Base-by-base conservation (phyloP, 73 alveolate species). In the Symbiodinium pilosum region DNA sequence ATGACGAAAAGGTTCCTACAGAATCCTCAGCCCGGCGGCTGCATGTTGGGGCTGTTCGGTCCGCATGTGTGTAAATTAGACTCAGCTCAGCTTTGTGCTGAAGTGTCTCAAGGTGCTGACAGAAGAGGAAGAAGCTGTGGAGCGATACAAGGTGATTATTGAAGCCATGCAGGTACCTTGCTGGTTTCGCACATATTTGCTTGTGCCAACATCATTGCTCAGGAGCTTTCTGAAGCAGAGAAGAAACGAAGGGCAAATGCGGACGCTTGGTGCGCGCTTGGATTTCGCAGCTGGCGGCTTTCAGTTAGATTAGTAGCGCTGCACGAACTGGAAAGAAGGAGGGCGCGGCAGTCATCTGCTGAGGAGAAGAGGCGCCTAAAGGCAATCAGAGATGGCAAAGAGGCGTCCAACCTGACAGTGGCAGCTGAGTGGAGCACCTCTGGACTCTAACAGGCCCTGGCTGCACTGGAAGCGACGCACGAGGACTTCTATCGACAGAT, bases 51-150 rank as follows among this genome's bases (percentile, higher is more conserved):
- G n/a, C n/a, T n/a, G n/a, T n/a, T n/a, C n/a, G n/a, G n/a, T n/a
- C n/a, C n/a, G n/a, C n/a, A n/a, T n/a, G n/a, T n/a, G n/a, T n/a
- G n/a, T n/a, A n/a, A n/a, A n/a, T n/a, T n/a, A n/a, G n/a, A n/a
- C n/a, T n/a, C n/a, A n/a, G n/a, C n/a, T n/a, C n/a, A n/a, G n/a
- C n/a, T n/a, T n/a, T n/a, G n/a, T n/a, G n/a, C n/a, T n/a, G n/a
- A n/a, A n/a, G n/a, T n/a, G n/a, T 4, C 26, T 51, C 40, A 52
- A 87, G 94, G 97, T 91, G 7, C 84, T 91, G 89, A 91, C 97
- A 30, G 97, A 91, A 16, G 97, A 91, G 39, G 97, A 91, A 30
- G 97, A 91, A 38, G 97, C 97, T 7, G 16, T 91, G 97, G 97
- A 91, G 40, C 18, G 97, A 43, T 91, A 91, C 89, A 91, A 91